Evolutionary conservation across 495 filamentous ascomycete genomes (phyloP), one percentile per base, ranked within the genome.

Genomic region (Terfezia claveryi): DNA sequence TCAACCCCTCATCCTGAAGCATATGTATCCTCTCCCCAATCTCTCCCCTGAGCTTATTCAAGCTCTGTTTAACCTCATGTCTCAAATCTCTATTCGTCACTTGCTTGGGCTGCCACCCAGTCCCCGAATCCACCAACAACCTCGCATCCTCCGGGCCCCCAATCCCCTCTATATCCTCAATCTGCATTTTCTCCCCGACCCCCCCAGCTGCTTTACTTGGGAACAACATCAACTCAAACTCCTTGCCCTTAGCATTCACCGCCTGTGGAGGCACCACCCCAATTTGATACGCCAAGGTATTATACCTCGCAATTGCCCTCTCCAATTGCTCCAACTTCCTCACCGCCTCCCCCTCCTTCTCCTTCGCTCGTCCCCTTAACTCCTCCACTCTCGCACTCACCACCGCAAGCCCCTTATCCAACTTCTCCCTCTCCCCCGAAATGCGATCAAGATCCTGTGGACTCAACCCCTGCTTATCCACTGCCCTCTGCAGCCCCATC

Each of bases 371-470:
- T 57, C 72, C 68, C 17, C 75, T 71, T 0, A 87, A 82, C 10
- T 81, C 74, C n/a, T 51, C 50, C 14, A 46, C 17, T 8, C 8
- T 46, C 41, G 1, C 41, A 14, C 14, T 14, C 14, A 20, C 17
- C 41, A 14, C 14, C 55, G 92, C 83, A 52, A 93, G 79, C 41
- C 77, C 82, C 62, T 81, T 89, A 53, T 91, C 83, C 37, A 96
- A 75, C 11, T 92, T 81, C 64, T 96, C 91, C 37, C 88, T 80
- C 66, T 96, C 91, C 20, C 81, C 79, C 59, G 85, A 93, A 89
- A 99, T 94, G 62, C 87, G 88, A 73, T 99, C 91, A 66, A 99
- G 95, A 72, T 96, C 92, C 66, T 85, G 81, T 63, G 92, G 88
- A 50, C 85, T 91, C 60, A 99, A 87, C 4, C 89, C 91, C 63